phyloP scores from a whole-genome alignment of 1,139 yeast species.

The Hyphopichia pseudoburtonii region DNA sequence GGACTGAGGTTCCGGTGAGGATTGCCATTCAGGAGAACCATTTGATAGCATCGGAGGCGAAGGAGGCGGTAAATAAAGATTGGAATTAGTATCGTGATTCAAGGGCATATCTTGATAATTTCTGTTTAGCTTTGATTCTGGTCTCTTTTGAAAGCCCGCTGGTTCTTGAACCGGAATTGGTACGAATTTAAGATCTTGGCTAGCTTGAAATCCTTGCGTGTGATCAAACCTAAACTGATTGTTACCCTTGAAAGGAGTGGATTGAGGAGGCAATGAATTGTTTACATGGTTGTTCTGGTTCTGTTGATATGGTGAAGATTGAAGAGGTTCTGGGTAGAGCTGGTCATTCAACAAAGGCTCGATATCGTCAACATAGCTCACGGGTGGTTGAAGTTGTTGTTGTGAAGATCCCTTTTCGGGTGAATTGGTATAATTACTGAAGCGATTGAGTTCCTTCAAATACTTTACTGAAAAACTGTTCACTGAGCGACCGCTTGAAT shows the following conservation, averaged over 20 bases:
- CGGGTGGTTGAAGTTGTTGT: constrained; percentile 6
- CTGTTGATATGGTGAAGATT: constrained; percentile 1
- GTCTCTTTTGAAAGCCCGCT: constrained; percentile 4
- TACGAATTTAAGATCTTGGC: constrained; percentile 27
- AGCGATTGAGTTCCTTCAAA: constrained; percentile 36
- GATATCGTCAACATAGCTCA: constrained; percentile 41
- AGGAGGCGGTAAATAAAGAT: constrained; percentile 40
- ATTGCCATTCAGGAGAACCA: constrained; percentile 39
- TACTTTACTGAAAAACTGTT: constrained; percentile 41
- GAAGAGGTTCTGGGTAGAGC: constrained; percentile 1
- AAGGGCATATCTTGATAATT: constrained; percentile 15
- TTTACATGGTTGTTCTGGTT: neutral
- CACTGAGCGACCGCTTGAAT: constrained; percentile 4
- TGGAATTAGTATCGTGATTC: constrained; percentile 10
- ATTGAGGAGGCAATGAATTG: constrained; percentile 3
- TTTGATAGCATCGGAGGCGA: constrained; percentile 41
- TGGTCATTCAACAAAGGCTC: constrained; percentile 32
- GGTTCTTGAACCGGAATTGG: constrained; percentile 47
- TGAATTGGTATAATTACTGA: constrained; percentile 11
- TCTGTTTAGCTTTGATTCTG: constrained; percentile 3
- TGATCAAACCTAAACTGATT: neutral
- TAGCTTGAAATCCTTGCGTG: no score
- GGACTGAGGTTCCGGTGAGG: constrained; percentile 45
- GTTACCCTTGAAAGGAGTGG: constrained; percentile 7
- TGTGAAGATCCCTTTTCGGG: constrained; percentile 9